Percentiles rank a stretch among this genome's conserved stretches.
Evolutionary conservation across 441 rosid genomes (phyloP).

Genomic region (Cnidoscolus chayamansa): DNA sequence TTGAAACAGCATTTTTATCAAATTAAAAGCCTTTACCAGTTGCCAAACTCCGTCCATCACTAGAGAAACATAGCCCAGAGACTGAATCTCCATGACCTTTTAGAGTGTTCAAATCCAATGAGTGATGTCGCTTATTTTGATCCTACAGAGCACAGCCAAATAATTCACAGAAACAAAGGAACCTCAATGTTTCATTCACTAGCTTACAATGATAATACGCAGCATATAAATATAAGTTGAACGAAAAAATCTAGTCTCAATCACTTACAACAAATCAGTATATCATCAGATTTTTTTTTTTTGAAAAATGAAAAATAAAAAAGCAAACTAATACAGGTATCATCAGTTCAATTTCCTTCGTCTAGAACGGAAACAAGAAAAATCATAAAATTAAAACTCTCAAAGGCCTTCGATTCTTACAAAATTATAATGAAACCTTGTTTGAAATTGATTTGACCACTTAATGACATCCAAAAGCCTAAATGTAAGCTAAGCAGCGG

Average conservation of each 20-base stretch:
- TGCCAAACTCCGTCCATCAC: slow-evolving; percentile 69
- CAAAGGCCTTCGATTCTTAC: neutral
- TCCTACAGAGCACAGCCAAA: slow-evolving; percentile 45
- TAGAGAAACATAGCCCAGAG: slow-evolving; percentile 69
- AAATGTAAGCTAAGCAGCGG: neutral
- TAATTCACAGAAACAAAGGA: neutral
- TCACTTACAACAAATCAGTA: neutral
- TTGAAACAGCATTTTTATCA: neutral
- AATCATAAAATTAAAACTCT: neutral
- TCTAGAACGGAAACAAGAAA: neutral
- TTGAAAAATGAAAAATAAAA: no score
- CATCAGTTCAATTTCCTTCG: neutral
- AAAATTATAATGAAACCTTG: neutral
- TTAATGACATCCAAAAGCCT: neutral
- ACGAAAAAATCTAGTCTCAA: neutral
- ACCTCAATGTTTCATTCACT: neutral
- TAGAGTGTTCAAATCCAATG: slow-evolving; percentile 87
- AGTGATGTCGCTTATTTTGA: slow-evolving; percentile 76
- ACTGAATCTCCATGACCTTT: slow-evolving; percentile 95
- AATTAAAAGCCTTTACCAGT: slow-evolving; percentile 45
- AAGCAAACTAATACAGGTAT: no score
- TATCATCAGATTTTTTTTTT: neutral
- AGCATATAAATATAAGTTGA: neutral
- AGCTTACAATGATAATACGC: neutral
- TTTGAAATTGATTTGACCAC: neutral